A percentile compares a stretch with the other conserved stretches of the same genome.
Evolutionary conservation across 2,329 filamentous ascomycete genomes (phyloP).

Genomic region (Phaeoacremonium minimum): DNA sequence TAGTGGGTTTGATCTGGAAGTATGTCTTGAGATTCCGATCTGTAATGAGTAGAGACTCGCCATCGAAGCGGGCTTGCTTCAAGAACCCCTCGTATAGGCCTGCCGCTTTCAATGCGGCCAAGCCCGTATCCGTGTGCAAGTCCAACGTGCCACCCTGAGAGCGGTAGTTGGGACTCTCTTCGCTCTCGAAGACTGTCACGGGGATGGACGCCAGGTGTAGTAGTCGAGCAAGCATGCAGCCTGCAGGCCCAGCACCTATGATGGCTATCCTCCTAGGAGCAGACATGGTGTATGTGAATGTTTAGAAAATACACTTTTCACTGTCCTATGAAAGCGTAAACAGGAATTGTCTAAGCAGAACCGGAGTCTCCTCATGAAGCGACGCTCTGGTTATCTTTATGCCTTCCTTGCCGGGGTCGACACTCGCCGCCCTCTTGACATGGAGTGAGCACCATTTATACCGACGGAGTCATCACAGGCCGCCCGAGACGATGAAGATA

Average conservation of each 20-base stretch:
- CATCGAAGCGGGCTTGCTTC: constrained; percentile 45
- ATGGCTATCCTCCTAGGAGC: constrained; percentile 40
- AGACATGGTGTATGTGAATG: no score
- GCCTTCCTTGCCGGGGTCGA: no score
- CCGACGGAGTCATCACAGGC: no score
- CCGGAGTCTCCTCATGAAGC: no score
- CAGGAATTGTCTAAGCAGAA: no score
- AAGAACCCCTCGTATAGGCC: constrained; percentile 44
- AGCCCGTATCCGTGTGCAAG: constrained; percentile 45
- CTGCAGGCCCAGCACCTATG: constrained; percentile 42
- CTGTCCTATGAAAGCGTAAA: no score
- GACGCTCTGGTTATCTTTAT: no score
- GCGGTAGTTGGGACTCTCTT: constrained; percentile 35
- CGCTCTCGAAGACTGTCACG: constrained; percentile 46
- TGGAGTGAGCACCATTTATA: no score
- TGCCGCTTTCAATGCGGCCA: constrained; percentile 45
- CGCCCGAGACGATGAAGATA: no score
- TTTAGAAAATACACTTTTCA: no score
- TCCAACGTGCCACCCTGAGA: constrained; percentile 51
- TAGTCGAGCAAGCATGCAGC: constrained; percentile 47
- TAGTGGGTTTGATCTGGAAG: constrained; percentile 19
- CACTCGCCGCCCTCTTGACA: no score
- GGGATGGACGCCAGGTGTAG: constrained; percentile 40
- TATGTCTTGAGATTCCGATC: constrained; percentile 33
- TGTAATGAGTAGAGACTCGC: constrained; percentile 42